Base-by-base conservation (phyloP, 106 monocot genomes). In the Cymbidium sinense region DNA sequence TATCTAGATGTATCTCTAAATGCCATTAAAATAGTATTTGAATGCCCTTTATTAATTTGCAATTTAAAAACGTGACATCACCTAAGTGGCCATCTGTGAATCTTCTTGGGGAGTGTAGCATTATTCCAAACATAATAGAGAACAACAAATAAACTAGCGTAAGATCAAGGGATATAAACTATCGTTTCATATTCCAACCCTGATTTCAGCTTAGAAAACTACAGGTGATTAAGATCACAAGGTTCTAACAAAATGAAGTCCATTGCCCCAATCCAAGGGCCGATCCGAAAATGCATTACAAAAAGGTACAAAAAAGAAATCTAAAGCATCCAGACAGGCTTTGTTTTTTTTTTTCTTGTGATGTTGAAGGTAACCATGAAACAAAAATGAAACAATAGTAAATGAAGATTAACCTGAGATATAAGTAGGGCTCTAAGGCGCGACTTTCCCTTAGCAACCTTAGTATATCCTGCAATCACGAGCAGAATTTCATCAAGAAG, bases 401-500 rank as follows among this genome's bases (percentile, higher is more conserved):
- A 23, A 37, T 2, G 25, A 5, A 39, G 19, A 10, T 19, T 73
- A 35, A 87, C 92, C 85, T 89, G 94, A 44, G 75, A 52, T 54
- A 64, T 13, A n/a, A 98, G 65, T 18, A 94, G 78, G 73, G 37
- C 23, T 44, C 79, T 72, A 34, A 98, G 92, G 31, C 81, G 88
- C 20, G 77, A 82, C 70, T 88, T 94, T 19, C 87, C 91, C 67
- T 92, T 85, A 15, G 98, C 90, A 19, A 94, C 98, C 83, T 87
- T 94, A 7, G 81, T 89, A 75, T 98, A 98, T 75, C 98, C 94
- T 98, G 54, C 23, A 72, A 76, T 71, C n/a, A 39, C 20, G 13
- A 39, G 37, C 18, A 71, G n/a, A 27, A n/a, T 6, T 36, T 71
- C 9, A 44, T 12, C 7, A 43, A 74, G n/a, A 62, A 19, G 36